phyloP scores from a whole-genome alignment of 331 rosid genomes.

The Cydonia oblonga region DNA sequence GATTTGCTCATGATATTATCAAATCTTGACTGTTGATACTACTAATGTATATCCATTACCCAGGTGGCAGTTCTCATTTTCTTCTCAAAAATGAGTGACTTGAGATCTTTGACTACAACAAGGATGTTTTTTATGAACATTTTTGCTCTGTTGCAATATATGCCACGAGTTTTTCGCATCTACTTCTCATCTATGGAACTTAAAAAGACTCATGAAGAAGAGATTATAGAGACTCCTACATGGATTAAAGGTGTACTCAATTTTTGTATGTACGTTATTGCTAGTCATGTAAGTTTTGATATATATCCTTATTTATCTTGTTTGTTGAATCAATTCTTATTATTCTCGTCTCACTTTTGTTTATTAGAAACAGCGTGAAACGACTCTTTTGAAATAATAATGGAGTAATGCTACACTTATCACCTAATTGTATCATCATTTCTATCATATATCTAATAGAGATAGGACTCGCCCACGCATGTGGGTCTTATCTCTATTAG shows the following conservation, averaged over 20 bases:
- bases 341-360: too few relatives aligned
- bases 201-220: background rate
- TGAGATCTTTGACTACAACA: background rate
- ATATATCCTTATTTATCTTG: too few relatives aligned
- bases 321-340: too few relatives aligned
- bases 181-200: slow-evolving; percentile 5
- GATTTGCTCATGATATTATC: too few relatives aligned
- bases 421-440: too few relatives aligned
- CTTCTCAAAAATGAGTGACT: background rate
- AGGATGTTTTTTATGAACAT: background rate
- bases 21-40: too few relatives aligned
- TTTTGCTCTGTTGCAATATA: background rate
- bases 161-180: slow-evolving; percentile 14
- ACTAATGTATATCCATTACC: background rate
- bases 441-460: too few relatives aligned
- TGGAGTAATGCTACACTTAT: too few relatives aligned
- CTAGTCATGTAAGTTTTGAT: slow-evolving; percentile 21
- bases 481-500: too few relatives aligned
- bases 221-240: background rate
- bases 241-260: slow-evolving; percentile 24
- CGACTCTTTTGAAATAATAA: too few relatives aligned
- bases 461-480: too few relatives aligned
- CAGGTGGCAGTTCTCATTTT: background rate
- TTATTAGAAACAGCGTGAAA: too few relatives aligned
- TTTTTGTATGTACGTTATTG: slow-evolving; percentile 23